phyloP scores from a whole-genome alignment of 2,329 filamentous ascomycete species.

The Gnomoniopsis sp. region DNA sequence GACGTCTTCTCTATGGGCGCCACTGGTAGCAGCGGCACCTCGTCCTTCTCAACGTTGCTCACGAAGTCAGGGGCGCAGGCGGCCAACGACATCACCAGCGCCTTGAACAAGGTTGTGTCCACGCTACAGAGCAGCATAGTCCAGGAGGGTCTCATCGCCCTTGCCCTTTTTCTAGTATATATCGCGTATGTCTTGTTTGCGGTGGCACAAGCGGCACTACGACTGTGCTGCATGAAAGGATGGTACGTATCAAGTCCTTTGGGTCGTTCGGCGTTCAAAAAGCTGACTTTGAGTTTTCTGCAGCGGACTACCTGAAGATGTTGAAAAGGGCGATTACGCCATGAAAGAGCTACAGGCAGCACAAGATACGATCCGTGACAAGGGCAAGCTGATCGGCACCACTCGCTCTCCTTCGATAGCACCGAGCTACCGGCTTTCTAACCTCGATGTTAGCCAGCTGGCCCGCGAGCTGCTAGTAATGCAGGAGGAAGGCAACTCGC shows the following conservation, averaged over 20 bases:
- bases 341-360: neutral
- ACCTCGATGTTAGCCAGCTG: neutral
- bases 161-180: conserved; percentile 71
- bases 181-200: conserved; percentile 74
- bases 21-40: conserved; percentile 55
- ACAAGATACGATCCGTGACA: neutral
- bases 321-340: neutral
- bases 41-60: conserved; percentile 38
- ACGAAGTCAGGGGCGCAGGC: neutral
- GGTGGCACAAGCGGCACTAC: conserved; percentile 60
- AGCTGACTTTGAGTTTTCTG: neutral
- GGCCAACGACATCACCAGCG: conserved; percentile 76
- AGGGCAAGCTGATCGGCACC: neutral
- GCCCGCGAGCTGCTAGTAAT: neutral
- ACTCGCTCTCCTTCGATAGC: neutral
- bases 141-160: conserved; percentile 77
- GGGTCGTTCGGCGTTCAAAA: neutral
- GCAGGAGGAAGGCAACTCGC: neutral
- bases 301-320: neutral
- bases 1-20: conserved; percentile 83
- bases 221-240: conserved; percentile 41
- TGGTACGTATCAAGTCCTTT: neutral
- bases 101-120: conserved; percentile 66
- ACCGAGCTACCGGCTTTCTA: neutral
- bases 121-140: conserved; percentile 66